Conservation (phyloP, 176 grass and related monocot species). For the Calamus simplicifolius region DNA sequence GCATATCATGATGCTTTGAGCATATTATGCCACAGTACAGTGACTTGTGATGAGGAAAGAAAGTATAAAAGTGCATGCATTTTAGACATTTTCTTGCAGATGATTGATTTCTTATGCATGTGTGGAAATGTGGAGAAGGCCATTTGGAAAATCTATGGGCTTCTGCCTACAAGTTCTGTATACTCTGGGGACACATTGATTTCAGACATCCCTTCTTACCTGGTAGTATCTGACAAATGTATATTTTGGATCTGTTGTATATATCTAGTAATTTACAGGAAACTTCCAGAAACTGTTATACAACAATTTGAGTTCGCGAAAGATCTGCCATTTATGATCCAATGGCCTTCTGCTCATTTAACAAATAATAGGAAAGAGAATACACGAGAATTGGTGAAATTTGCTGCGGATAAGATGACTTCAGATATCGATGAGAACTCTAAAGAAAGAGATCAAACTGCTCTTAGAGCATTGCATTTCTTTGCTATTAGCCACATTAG, state of each 20-base stretch:
- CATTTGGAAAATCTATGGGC: conserved; percentile 50
- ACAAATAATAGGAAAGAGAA: conserved; percentile 30
- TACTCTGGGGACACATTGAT: conserved; percentile 67
- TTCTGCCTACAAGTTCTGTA: conserved; percentile 36
- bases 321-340: conserved; percentile 35
- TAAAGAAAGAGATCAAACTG: conserved; percentile 48
- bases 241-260: conserved; percentile 88
- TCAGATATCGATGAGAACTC: conserved; percentile 44
- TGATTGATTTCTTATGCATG: conserved; percentile 90
- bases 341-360: conserved; percentile 59
- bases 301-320: conserved; percentile 59
- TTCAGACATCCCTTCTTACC: conserved; percentile 44
- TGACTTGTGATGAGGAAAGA: conserved; percentile 37
- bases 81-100: conserved; percentile 91
- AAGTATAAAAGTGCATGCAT: conserved; percentile 76
- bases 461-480: conserved; percentile 63
- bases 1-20: conserved; percentile 75
- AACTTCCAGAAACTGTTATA: conserved; percentile 70
- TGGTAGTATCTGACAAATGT: conserved; percentile 63
- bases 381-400: conserved; percentile 48
- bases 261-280: conserved; percentile 68
- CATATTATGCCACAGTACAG: conserved; percentile 59
- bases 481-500: conserved; percentile 70
- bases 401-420: conserved; percentile 50
- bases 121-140: conserved; percentile 58